A percentile compares a stretch with the other conserved stretches of the same genome.
phyloP scores from a whole-genome alignment of 768 basidiomycete genomes.

The Termitomyces sp. region DNA sequence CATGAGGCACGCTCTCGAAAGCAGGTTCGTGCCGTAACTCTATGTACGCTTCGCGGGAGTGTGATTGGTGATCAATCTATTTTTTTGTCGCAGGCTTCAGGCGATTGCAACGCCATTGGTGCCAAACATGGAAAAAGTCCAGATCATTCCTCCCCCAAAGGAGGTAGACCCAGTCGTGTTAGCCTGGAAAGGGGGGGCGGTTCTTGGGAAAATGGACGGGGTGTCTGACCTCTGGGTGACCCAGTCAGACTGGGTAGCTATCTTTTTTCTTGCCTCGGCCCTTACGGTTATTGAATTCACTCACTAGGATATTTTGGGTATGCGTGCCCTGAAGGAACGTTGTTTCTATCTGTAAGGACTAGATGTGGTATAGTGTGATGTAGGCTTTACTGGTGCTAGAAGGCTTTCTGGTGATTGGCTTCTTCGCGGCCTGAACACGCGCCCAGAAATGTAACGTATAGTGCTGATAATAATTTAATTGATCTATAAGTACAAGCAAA shows the following conservation, averaged over 20 bases:
- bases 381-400: constrained; percentile 13
- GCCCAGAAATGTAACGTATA: constrained; percentile 5
- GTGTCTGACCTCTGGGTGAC: constrained; percentile 90
- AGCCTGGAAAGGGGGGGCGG: constrained; percentile 93
- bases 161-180: constrained; percentile 89
- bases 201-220: constrained; percentile 89
- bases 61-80: background rate
- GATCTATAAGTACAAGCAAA: constrained; percentile 11
- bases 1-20: constrained; percentile 83
- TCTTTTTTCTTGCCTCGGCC: constrained; percentile 7
- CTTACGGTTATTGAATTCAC: constrained; percentile 6
- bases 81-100: constrained; percentile 50
- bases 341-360: constrained; percentile 66
- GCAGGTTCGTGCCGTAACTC: constrained; percentile 55
- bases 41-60: constrained; percentile 2
- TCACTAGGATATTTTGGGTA: constrained; percentile 68
- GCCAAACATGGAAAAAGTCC: constrained; percentile 82
- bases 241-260: constrained; percentile 79
- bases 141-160: constrained; percentile 92
- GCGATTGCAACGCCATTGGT: constrained; percentile 84
- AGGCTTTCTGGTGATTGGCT: constrained; percentile 8
- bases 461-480: constrained; percentile 9
- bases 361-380: constrained; percentile 2
- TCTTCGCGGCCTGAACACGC: constrained; percentile 7
- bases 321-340: constrained; percentile 79